Evolutionary conservation across 805 yeast species (phyloP).

Genomic region (Priceomyces carsonii): DNA sequence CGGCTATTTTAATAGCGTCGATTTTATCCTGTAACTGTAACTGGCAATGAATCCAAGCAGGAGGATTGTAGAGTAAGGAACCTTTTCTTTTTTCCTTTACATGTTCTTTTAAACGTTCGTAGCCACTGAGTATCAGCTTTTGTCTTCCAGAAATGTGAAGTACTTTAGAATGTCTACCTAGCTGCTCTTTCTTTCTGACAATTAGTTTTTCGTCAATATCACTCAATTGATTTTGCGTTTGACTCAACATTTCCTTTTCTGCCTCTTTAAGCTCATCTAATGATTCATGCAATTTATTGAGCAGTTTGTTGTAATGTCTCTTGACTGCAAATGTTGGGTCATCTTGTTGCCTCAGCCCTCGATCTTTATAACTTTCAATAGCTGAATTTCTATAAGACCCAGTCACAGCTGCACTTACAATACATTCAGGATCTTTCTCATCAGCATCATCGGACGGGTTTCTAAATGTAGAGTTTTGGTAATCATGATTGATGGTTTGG

Average conservation of each 20-base stretch:
- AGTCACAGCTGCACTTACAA: conserved; percentile 4
- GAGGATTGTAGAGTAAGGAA: conserved; percentile 46
- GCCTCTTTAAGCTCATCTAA: conserved; percentile 23
- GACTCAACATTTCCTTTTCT: conserved; percentile 24
- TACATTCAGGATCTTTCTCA: conserved; percentile 5
- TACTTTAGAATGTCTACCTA: conserved; percentile 39
- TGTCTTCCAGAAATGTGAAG: conserved; percentile 48
- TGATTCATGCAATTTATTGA: conserved; percentile 34
- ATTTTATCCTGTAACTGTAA: conserved; percentile 50
- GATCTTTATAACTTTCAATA: conserved; percentile 23
- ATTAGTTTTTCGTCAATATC: conserved; percentile 30
- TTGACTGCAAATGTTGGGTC: conserved; percentile 32
- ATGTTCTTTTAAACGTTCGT: conserved; percentile 19
- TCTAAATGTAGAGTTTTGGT: conserved; percentile 3
- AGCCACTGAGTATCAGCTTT: conserved; percentile 23
- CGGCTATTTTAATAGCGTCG: conserved; percentile 55
- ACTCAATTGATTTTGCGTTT: conserved; percentile 18
- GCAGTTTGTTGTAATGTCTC: conserved; percentile 28
- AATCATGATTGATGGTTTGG: conserved; percentile 25
- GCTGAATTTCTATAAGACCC: conserved; percentile 20
- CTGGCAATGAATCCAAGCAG: conserved; percentile 52
- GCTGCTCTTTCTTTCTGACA: conserved; percentile 27
- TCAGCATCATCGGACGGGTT: conserved; percentile 1
- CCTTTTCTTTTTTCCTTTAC: conserved; percentile 38
- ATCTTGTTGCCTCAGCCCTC: conserved; percentile 4